Percentiles rank a stretch among this genome's conserved stretches.
These are phyloP conservation scores for Paraurostyla sp. DNA, from an alignment of 73 alveolate species.

Conservation along the genomic window DNA sequence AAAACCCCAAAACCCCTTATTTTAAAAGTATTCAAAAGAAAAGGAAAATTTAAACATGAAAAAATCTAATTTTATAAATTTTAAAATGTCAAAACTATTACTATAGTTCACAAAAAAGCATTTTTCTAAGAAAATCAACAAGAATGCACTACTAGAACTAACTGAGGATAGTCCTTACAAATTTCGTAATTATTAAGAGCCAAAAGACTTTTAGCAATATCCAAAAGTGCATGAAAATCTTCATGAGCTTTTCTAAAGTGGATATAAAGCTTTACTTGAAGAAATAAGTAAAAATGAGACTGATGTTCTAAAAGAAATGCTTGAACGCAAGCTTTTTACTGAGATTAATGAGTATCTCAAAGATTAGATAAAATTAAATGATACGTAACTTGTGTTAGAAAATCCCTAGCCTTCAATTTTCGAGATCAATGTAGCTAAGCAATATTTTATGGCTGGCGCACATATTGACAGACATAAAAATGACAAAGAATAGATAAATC, in stretches of 20 bases:
- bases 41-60: too few species aligned
- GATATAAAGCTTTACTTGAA: neutral
- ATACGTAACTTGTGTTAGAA: neutral
- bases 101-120: too few species aligned
- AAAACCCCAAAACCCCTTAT: too few species aligned
- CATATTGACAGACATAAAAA: conserved; percentile 27
- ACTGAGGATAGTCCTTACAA: conserved; percentile 26
- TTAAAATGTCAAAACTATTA: too few species aligned
- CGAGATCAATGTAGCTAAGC: neutral
- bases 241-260: neutral
- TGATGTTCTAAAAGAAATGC: neutral
- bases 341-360: neutral
- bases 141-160: neutral
- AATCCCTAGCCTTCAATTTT: neutral
- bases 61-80: too few species aligned
- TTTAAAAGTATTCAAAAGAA: too few species aligned
- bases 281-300: neutral
- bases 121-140: too few species aligned
- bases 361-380: conserved; percentile 6
- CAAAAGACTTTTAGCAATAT: neutral
- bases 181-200: neutral
- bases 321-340: neutral
- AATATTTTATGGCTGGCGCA: neutral
- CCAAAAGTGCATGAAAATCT: neutral
- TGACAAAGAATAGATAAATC: neutral